phyloP scores from a whole-genome alignment of 306 rosid genomes.

The Pachyrhizus erosus region DNA sequence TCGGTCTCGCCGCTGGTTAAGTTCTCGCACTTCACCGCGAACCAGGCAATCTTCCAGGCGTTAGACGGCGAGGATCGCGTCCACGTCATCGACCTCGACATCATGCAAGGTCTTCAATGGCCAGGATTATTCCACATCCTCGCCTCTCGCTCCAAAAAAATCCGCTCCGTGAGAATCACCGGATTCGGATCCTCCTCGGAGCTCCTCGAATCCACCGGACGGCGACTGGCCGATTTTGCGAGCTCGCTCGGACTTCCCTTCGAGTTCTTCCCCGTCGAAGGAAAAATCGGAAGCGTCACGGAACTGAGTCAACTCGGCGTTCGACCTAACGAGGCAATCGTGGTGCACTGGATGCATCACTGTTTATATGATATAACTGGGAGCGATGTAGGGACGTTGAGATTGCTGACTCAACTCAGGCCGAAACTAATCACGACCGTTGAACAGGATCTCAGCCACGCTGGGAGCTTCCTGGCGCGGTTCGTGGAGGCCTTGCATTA shows the following conservation, averaged over 20 bases:
- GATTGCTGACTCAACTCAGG: slow-evolving; percentile 60
- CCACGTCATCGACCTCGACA: slow-evolving; percentile 93
- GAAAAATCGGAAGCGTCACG: slow-evolving; percentile 81
- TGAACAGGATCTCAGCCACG: slow-evolving; percentile 95
- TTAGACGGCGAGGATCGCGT: slow-evolving; percentile 90
- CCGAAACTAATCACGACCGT: slow-evolving; percentile 86
- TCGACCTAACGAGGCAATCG: slow-evolving; percentile 67
- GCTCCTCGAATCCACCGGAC: slow-evolving; percentile 80
- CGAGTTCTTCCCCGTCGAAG: slow-evolving; percentile 85
- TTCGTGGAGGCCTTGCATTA: slow-evolving; percentile 98
- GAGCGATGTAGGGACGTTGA: slow-evolving; percentile 79
- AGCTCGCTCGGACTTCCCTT: slow-evolving; percentile 79
- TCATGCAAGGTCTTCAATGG: slow-evolving; percentile 99
- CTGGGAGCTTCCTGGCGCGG: slow-evolving; percentile 81
- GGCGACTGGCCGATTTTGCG: slow-evolving; percentile 92
- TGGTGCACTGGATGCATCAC: slow-evolving; percentile 99
- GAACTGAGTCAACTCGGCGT: slow-evolving; percentile 78
- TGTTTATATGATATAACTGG: slow-evolving; percentile 92
- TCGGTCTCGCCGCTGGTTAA: slow-evolving; percentile 85
- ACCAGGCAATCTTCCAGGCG: slow-evolving; percentile 94
- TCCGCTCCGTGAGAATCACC: slow-evolving; percentile 87
- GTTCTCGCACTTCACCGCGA: slow-evolving; percentile 98
- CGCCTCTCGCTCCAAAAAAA: slow-evolving; percentile 77
- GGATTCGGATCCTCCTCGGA: slow-evolving; percentile 94
- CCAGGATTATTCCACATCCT: slow-evolving; percentile 98